Evolutionary conservation across 2,329 filamentous ascomycete species (phyloP), one percentile per base, ranked within the genome.

Genomic region (Aspergillus calidoustus): DNA sequence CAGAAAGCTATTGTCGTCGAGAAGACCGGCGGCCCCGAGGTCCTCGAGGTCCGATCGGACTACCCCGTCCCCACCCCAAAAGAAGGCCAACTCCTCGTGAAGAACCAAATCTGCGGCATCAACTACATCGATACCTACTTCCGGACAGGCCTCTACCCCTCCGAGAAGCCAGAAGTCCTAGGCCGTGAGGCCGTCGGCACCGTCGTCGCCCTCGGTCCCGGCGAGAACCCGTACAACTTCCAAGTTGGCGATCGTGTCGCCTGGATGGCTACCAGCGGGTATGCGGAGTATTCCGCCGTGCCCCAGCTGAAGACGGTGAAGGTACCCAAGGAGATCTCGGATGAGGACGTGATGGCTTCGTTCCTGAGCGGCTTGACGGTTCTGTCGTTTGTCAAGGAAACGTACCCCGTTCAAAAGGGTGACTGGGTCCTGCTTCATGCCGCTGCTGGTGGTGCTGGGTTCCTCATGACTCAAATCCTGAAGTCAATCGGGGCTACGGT

Each of bases 41-140:
- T 92, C 23, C 80, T 94, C 22, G 81, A 92, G 71, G 87, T 89
- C 77, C 89, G 84, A 71, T 87, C 86, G 19, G 86, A 92, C 71
- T 75, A 92, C 3, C 88, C 90, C 6, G 86, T 96, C 1, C 91
- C 92, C 0, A 79, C 83, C 54, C 86, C 85, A 2, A 81, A 86
- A 41, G 86, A 89, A n/a, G 89, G 87, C 61, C 84, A 96, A 68
- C 78, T 97, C 23, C 85, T 97, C 4, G 86, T 97, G 61, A 90
- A 89, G 78, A 96, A 96, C 77, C 86, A 89, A 66, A 91, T 86
- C 74, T 83, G 90, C 53, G 93, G 93, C 62, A 82, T 97, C 64
- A 97, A 97, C 79, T 97, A 86, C 79, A 96, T 97, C 71, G 93
- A 97, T 78, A 96, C 86, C 44, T 96, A 97, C 80, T 96, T 93